Percentiles rank a stretch among this genome's conserved stretches.
These are phyloP conservation scores for Trichosporon faecale DNA, from an alignment of 1,284 basidiomycete genomes.

Conservation along the genomic window DNA sequence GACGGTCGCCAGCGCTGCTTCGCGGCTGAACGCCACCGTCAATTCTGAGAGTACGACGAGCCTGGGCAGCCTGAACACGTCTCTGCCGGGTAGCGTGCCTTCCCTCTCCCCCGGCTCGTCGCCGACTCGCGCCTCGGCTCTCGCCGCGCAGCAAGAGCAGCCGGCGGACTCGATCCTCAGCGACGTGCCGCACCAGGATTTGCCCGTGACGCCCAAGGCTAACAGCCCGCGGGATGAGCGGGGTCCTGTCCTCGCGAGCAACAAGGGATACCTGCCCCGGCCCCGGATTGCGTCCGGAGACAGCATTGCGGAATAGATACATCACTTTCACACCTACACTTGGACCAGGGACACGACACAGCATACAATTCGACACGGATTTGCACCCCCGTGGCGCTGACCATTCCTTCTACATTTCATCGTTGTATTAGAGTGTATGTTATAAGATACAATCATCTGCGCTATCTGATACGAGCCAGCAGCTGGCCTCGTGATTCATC, in stretches of 20 bases:
- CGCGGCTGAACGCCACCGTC: background rate
- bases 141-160: background rate
- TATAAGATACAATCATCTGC: background rate
- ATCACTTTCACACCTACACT: background rate
- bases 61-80: background rate
- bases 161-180: background rate
- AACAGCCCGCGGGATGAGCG: background rate
- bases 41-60: conserved; percentile 1
- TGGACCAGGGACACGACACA: background rate
- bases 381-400: background rate
- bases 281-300: background rate
- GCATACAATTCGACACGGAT: background rate
- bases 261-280: background rate
- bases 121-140: background rate
- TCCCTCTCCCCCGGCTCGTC: background rate
- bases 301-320: background rate
- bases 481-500: background rate
- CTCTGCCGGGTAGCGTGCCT: background rate
- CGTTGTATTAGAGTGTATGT: conserved; percentile 12
- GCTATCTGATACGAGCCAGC: background rate
- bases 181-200: background rate
- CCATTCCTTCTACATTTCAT: background rate
- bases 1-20: background rate
- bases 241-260: background rate
- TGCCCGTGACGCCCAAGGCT: conserved; percentile 6